Conservation (phyloP, 2,329 filamentous ascomycete genomes). For the Trichoderma simmonsii region DNA sequence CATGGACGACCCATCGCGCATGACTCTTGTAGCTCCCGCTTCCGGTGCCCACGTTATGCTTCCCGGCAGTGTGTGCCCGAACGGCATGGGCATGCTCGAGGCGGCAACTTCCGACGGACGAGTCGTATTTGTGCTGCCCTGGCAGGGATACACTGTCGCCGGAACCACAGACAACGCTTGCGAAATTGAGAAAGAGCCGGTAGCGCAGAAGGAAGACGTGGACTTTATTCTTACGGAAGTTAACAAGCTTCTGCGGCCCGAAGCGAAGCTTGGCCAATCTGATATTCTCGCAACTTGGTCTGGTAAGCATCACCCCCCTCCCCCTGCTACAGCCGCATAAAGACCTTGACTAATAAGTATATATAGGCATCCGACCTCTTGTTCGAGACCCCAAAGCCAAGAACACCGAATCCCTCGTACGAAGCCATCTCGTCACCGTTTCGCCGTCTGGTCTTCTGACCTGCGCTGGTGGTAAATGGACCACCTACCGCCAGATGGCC, state of each 20-base stretch:
- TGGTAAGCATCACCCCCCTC: constrained; percentile 43
- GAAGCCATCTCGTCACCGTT: constrained; percentile 74
- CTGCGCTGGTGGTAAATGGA: constrained; percentile 84
- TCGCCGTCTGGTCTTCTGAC: constrained; percentile 74
- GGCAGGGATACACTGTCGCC: constrained; percentile 83
- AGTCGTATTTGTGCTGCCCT: constrained; percentile 83
- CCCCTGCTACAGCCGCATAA: not conserved
- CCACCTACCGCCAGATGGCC: constrained; percentile 84
- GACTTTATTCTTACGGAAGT: constrained; percentile 80
- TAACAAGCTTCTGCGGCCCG: constrained; percentile 70
- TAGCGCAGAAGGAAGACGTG: constrained; percentile 74
- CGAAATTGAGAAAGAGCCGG: constrained; percentile 63
- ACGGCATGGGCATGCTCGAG: constrained; percentile 79
- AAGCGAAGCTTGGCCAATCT: constrained; percentile 69
- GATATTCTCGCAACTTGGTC: constrained; percentile 82
- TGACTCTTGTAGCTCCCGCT: constrained; percentile 74
- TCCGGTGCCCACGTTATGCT: constrained; percentile 82
- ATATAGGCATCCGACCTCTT: constrained; percentile 64
- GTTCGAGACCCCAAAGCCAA: constrained; percentile 77
- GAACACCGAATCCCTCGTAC: constrained; percentile 79
- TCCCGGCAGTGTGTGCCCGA: constrained; percentile 73
- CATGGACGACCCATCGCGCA: constrained; percentile 68
- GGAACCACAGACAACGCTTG: constrained; percentile 78
- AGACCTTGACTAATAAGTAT: constrained; percentile 21
- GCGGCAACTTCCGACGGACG: constrained; percentile 79